Evolutionary conservation across 2,329 filamentous ascomycete genomes (phyloP), one percentile per base, ranked within the genome.

Genomic region (Claviceps humidiphila): DNA sequence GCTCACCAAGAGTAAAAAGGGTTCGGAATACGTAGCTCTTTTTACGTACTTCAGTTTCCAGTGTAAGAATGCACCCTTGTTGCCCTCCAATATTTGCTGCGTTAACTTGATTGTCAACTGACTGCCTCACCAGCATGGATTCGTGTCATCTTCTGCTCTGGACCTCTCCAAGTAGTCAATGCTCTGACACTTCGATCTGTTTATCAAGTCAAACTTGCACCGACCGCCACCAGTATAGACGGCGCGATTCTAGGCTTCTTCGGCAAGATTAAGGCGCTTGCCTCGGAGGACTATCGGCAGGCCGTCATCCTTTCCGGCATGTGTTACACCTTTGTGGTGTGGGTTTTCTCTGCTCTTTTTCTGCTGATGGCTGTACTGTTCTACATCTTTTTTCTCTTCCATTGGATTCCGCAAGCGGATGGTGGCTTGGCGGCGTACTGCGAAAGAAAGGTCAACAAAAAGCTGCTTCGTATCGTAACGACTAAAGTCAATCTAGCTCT

Each of bases 111-210:
- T 8, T 8, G 26, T 20, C 1, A 42, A 51, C 8, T 26, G 17
- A 51, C 26, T 30, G 30, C 5, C 43, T 30, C 1, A 14, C 16
- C 50, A 89, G 87, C 86, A 43, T 95, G 90, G 79, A 80, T 97
- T 61, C 86, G 91, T 58, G 83, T 95, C 54, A 75, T 97, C 49
- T 74, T 97, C 56, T 95, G 91, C 59, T 90, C 95, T 64, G 93
- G 89, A 0, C 93, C 93, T 22, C 87, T 93, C 57, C 89, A 95
- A 65, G 87, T 85, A 48, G 80, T 97, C 67, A 98, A 98, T 62
- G 89, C 82, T 20, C 74, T 96, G 57, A 96, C 91, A 0, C 75
- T 97, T 9, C 90, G 87, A 63, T 87, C 89, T 0, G 86, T 96
- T 40, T 87, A 93, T 70, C 74, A 81, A 51, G 77, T 83, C 30